Percentiles rank a stretch among this genome's conserved stretches.
These are phyloP conservation scores for Hyaloperonospora brassicae DNA, from an alignment of 352 stramenopile species.

Conservation along the genomic window DNA sequence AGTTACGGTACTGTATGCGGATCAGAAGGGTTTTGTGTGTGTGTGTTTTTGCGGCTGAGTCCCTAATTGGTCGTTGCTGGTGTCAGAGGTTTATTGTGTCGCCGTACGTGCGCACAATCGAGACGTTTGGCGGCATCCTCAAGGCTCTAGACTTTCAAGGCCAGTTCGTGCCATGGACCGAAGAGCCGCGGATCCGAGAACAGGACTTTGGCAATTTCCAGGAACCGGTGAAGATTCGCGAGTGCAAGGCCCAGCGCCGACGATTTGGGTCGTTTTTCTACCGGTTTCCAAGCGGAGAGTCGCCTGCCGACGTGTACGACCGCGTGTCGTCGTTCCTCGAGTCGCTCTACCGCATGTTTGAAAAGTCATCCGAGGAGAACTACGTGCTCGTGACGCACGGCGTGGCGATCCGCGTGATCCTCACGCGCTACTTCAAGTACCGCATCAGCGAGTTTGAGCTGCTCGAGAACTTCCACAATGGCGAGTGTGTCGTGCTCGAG, in stretches of 20 bases:
- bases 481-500: slow-evolving; percentile 77
- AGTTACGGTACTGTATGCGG: no score
- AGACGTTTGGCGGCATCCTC: slow-evolving; percentile 80
- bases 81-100: slow-evolving; percentile 76
- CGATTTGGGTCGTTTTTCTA: slow-evolving; percentile 87
- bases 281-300: slow-evolving; percentile 82
- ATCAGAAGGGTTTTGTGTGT: not conserved
- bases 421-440: slow-evolving; percentile 87
- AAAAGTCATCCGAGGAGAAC: slow-evolving; percentile 67
- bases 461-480: slow-evolving; percentile 81
- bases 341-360: slow-evolving; percentile 81
- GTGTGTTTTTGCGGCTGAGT: not conserved
- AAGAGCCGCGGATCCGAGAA: slow-evolving; percentile 83
- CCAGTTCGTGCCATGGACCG: slow-evolving; percentile 55
- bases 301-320: slow-evolving; percentile 82
- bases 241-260: slow-evolving; percentile 68
- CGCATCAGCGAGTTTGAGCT: slow-evolving; percentile 79
- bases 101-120: slow-evolving; percentile 78
- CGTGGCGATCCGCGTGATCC: slow-evolving; percentile 80
- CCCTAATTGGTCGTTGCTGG: slow-evolving; percentile 2
- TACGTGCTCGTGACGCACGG: slow-evolving; percentile 85
- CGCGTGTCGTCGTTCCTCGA: slow-evolving; percentile 85
- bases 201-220: slow-evolving; percentile 90
- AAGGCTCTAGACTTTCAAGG: slow-evolving; percentile 55
- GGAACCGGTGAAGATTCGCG: slow-evolving; percentile 67